These are phyloP conservation scores for Solanum etuberosum DNA, from an alignment of 257 asterid genomes.

Conservation along the genomic window DNA sequence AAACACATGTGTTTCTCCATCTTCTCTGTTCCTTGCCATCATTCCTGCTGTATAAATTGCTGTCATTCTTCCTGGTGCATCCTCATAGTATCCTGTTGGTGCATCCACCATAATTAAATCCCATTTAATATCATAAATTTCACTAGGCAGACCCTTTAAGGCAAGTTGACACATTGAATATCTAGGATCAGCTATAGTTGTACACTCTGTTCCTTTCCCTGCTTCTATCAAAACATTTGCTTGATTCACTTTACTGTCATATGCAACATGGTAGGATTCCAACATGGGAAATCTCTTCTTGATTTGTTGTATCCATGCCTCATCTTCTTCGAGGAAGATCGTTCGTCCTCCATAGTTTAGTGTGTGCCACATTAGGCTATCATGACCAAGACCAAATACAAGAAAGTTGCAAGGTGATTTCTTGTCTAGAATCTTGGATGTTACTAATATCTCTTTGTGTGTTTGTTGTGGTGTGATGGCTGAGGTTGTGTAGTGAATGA, in stretches of 20 bases:
- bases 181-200: constrained; percentile 38
- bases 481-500: constrained; percentile 74
- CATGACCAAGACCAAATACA: constrained; percentile 81
- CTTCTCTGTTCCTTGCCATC: constrained; percentile 66
- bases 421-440: constrained; percentile 38
- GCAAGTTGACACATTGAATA: constrained; percentile 82
- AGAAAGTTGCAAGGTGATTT: constrained; percentile 76
- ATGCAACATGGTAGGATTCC: constrained; percentile 53
- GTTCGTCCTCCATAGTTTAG: constrained; percentile 79
- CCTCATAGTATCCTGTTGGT: constrained; percentile 74
- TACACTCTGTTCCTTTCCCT: constrained; percentile 69
- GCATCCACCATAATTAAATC: constrained; percentile 93
- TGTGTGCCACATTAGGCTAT: constrained; percentile 86
- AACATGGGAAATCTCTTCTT: constrained; percentile 59
- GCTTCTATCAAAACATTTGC: constrained; percentile 45
- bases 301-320: constrained; percentile 64
- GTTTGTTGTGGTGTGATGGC: constrained; percentile 81
- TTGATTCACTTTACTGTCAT: constrained; percentile 51
- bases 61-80: constrained; percentile 86
- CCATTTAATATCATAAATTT: constrained; percentile 51
- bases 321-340: constrained; percentile 71
- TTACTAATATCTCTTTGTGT: constrained; percentile 50
- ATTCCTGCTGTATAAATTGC: constrained; percentile 92
- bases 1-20: constrained; percentile 53
- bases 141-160: constrained; percentile 47